Base-by-base conservation (phyloP, 2,329 filamentous ascomycete genomes). In the Penicillium sp. region DNA sequence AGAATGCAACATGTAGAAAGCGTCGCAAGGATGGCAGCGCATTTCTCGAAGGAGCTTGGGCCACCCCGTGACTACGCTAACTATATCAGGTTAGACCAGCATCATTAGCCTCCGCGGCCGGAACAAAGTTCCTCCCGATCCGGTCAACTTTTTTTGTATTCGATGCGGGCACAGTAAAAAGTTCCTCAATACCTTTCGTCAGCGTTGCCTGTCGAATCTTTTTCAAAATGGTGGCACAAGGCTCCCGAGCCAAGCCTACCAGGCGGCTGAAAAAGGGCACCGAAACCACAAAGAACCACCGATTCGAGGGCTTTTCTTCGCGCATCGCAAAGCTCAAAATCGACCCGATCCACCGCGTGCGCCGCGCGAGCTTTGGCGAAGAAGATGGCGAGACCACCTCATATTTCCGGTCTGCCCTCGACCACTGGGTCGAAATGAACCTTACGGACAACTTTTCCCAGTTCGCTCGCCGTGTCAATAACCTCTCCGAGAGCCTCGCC, bases 401-500 rank as follows among this genome's bases (percentile, higher is more conserved):
- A 18, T 93, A 95, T 72, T 90, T 98, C 61, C 82, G 84, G 60
- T 84, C 83, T 40, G 84, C 89, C 1, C 76, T 97, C 56, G 83
- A 90, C 56, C 88, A 88, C 80, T 98, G 93, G 93, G 76, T 81
- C 47, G 93, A 97, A 62, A 81, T 95, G 70, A 97, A 97, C 72
- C 78, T 96, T 55, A 90, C 92, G 13, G 84, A 87, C 55, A 81
- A 78, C 31, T 98, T 95, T 65, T 82, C 82, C 42, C 75, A 78
- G 37, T 97, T 98, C 72, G 81, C 84, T 59, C 82, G 84, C 55
- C 82, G 88, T 66, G 83, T 89, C 41, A 78, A 81, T 59, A 84
- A 88, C 47, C 78, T 95, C 46, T 92, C 84, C 75, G 91, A 97
- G 70, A 96, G 86, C 65, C 80, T 99, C 38, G 86, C 91, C 20